phyloP scores from a whole-genome alignment of 495 filamentous ascomycete species.

The Lasiosphaeria hispida region DNA sequence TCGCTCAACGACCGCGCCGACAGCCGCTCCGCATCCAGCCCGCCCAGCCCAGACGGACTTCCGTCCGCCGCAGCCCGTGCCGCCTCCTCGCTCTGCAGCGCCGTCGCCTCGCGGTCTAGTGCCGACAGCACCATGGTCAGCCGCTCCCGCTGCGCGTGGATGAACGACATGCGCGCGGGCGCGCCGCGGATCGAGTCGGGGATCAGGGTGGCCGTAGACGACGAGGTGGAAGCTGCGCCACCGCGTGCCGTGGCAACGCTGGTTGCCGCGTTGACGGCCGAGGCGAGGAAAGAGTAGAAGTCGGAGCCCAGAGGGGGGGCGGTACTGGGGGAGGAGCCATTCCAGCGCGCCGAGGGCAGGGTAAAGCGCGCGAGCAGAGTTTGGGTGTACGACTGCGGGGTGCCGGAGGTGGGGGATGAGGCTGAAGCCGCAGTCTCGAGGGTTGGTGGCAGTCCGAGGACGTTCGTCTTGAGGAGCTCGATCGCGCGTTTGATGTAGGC shows the following conservation, averaged over 20 bases:
- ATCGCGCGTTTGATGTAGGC: conserved; percentile 77
- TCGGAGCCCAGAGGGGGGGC: conserved; percentile 48
- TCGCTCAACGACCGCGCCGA: conserved; percentile 31
- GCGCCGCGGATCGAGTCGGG: conserved; percentile 61
- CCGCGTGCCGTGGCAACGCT: neutral
- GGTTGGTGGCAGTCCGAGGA: conserved; percentile 64
- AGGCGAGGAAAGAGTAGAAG: conserved; percentile 72
- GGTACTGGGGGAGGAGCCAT: conserved; percentile 21
- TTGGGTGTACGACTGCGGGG: conserved; percentile 71
- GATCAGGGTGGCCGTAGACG: conserved; percentile 53
- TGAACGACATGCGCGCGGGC: conserved; percentile 65
- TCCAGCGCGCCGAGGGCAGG: conserved; percentile 60
- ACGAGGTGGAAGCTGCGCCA: conserved; percentile 1
- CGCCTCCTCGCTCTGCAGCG: conserved; percentile 36
- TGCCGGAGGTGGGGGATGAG: conserved; percentile 35
- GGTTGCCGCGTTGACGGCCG: conserved; percentile 55
- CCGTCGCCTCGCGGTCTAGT: conserved; percentile 68
- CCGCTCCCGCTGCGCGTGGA: conserved; percentile 69
- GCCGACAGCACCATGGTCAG: conserved; percentile 68
- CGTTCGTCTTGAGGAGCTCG: conserved; percentile 68
- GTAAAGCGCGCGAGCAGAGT: conserved; percentile 80
- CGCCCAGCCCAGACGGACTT: conserved; percentile 24
- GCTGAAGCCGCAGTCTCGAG: conserved; percentile 36
- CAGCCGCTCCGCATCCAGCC: conserved; percentile 32
- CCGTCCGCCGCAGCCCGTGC: conserved; percentile 12